Evolutionary conservation across 2,329 filamentous ascomycete species (phyloP), one percentile per base, ranked within the genome.

Genomic region (Pyricularia pennisetigena): DNA sequence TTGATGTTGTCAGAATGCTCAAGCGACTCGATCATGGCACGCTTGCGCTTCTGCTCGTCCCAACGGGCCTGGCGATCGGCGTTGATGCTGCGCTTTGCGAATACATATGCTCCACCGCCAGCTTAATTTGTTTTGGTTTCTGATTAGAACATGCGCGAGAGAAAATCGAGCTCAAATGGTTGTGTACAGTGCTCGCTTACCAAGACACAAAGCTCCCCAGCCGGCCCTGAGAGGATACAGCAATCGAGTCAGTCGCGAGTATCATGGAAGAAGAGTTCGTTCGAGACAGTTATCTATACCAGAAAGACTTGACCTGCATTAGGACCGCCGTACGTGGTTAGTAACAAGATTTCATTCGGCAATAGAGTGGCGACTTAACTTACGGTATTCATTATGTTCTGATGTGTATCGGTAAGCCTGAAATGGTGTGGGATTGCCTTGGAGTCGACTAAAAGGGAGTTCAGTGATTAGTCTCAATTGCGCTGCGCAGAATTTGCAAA

Each of bases 21-120:
- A 70, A 88, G 78, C n/a, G 82, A 82, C 29, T 84, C 79, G 59
- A 83, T 80, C 73, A 83, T 80, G 69, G 84, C 85, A 80, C 85
- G 89, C 80, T 90, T 89, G 73, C 87, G 80, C 68, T 85, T 84
- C 69, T 83, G 85, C 70, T 90, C 88, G 73, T 90, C 86, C 72
- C 90, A 86, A 74, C 92, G 88, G 70, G 87, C 82, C 70, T 86
- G 84, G 71, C 94, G 91, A 79, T 97, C 93, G 73, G 91, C 91
- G 77, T 97, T 97, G 85, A 99, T 97, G 78, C 89, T 90, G 76
- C 88, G 86, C 85, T 99, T 99, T 71, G 95, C 95, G 78, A 97
- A 97, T 82, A 92, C 93, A 84, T 98, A 99, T 75, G 94, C 93
- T 71, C 90, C 92, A 72, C 88, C 95, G 76, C 94, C 95, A 72